Base-by-base conservation (phyloP, 176 grass and related monocot genomes). In the Saccharum officinarum region DNA sequence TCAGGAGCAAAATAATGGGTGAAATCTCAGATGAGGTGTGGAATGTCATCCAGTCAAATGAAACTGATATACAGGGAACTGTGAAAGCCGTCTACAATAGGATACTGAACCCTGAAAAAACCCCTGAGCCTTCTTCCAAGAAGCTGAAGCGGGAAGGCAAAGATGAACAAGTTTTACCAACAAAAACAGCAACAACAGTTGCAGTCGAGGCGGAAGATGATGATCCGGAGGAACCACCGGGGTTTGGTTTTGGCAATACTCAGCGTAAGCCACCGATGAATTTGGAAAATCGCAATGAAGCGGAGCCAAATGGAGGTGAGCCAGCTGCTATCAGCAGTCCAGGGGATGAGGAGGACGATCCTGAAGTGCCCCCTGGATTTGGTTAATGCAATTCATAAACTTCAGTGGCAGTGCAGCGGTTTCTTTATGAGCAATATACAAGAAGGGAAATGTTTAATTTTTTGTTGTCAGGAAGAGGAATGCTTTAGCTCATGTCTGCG, bases 1-100 rank as follows among this genome's bases (percentile, higher is more conserved):
- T 52, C 77, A 92, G 93, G 88, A 89, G 83, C 73, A 95, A 92
- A 79, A 76, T 95, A 71, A 95, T 95, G 93, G 93, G 90, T 13
- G 83, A 91, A 87, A 92, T 95, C n/a, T 95, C 93, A 41, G 93
- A 95, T 47, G 86, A 95, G 72, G 70, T 92, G 8, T 95, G 90
- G 93, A 84, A 63, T 62, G 84, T 92, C 40, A 87, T 95, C 68
- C 89, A 86, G 41, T 95, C 90, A 33, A 84, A 74, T 38, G 90
- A 91, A 82, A 95, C 73, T 73, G 90, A 92, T 73, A 91, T 95
- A 45, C 70, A 52, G 78, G 90, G 88, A 66, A 87, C 86, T n/a
- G 80, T 90, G 54, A 84, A 92, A 75, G 37, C 68, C 55, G 86
- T 92, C 80, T 91, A 89, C 75, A 78, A 91, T 59, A 88, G 90